Conservation (phyloP, 1,284 basidiomycete species). For the Entoloma clypeatum region DNA sequence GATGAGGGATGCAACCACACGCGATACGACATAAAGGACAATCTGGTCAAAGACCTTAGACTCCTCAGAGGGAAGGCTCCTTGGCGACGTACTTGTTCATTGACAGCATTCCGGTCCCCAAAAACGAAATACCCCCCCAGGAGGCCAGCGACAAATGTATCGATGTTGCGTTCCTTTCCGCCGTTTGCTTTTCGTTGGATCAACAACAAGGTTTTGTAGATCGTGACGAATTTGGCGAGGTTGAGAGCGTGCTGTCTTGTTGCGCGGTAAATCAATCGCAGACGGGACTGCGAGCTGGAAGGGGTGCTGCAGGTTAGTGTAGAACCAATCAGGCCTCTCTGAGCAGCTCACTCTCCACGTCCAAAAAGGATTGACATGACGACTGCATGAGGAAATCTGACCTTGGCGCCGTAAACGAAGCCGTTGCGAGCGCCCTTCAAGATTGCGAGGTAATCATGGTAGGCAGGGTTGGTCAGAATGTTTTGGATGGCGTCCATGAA, state of each 20-base stretch:
- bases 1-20: conserved; percentile 84
- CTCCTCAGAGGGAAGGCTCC: conserved; percentile 6
- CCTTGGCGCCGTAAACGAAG: conserved; percentile 88
- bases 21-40: conserved; percentile 91
- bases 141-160: conserved; percentile 92
- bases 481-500: conserved; percentile 36
- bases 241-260: conserved; percentile 88
- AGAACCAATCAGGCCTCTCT: neutral
- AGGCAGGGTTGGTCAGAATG: conserved; percentile 63
- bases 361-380: conserved; percentile 98
- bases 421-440: conserved; percentile 96
- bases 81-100: conserved; percentile 79
- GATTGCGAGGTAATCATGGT: conserved; percentile 88
- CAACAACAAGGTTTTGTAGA: conserved; percentile 88
- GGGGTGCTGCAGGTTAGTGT: conserved; percentile 11
- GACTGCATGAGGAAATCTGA: conserved; percentile 96
- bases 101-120: conserved; percentile 93
- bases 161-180: conserved; percentile 76
- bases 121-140: conserved; percentile 93
- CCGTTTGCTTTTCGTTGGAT: conserved; percentile 78
- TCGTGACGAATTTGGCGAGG: conserved; percentile 88
- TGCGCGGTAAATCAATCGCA: conserved; percentile 74
- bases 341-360: conserved; percentile 69
- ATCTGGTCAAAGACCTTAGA: conserved; percentile 66
- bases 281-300: conserved; percentile 66